Percentiles rank a stretch among this genome's conserved stretches.
Evolutionary conservation across 495 filamentous ascomycete species (phyloP).

Genomic region (Penicillium ucsense): DNA sequence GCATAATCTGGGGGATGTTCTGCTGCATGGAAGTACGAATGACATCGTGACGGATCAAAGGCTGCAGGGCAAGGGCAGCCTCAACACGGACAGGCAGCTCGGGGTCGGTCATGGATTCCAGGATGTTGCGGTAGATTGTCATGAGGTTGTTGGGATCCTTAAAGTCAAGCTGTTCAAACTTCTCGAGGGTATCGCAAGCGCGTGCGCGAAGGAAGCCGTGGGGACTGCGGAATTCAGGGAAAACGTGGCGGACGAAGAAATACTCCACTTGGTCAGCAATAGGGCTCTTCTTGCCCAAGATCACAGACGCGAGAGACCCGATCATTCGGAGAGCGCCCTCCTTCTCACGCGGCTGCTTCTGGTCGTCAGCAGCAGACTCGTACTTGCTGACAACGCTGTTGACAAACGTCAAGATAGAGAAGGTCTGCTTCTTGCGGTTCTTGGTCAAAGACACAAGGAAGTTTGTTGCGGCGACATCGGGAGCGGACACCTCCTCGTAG

Average conservation of each 20-base stretch:
- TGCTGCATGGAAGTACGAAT: slow-evolving; percentile 92
- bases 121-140: slow-evolving; percentile 89
- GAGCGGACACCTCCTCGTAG: slow-evolving; percentile 93
- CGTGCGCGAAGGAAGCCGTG: slow-evolving; percentile 91
- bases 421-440: slow-evolving; percentile 88
- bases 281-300: slow-evolving; percentile 93
- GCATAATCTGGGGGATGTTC: slow-evolving; percentile 99
- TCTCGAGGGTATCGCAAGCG: slow-evolving; percentile 93
- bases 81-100: slow-evolving; percentile 89
- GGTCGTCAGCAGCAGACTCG: slow-evolving; percentile 69
- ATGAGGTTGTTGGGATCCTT: slow-evolving; percentile 90
- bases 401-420: slow-evolving; percentile 84
- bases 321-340: slow-evolving; percentile 97
- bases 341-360: slow-evolving; percentile 90
- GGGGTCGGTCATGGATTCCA: slow-evolving; percentile 91
- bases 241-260: slow-evolving; percentile 96
- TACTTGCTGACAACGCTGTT: slow-evolving; percentile 87
- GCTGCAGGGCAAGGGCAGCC: slow-evolving; percentile 87
- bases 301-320: slow-evolving; percentile 84
- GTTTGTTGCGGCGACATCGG: slow-evolving; percentile 93
- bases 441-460: slow-evolving; percentile 93
- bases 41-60: slow-evolving; percentile 87
- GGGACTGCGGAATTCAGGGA: slow-evolving; percentile 90
- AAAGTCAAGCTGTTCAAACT: slow-evolving; percentile 94
- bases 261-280: slow-evolving; percentile 98